Percentiles rank a stretch among this genome's conserved stretches.
Conservation (phyloP, 1,284 basidiomycete species). For the Leccinum insolens region DNA sequence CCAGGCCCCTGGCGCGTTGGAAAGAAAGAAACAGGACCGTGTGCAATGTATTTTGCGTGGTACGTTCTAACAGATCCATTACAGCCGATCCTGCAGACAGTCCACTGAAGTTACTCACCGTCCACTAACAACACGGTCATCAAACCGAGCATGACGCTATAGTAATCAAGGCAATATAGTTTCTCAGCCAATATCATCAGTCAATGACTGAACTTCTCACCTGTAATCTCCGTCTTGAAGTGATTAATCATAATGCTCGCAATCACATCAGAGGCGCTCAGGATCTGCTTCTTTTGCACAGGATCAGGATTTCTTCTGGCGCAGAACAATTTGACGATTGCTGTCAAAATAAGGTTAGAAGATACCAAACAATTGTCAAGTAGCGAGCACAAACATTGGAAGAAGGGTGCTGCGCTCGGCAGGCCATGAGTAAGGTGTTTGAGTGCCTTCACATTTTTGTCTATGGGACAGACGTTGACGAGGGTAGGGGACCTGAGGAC, state of each 20-base stretch:
- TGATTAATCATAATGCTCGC: slow-evolving; percentile 78
- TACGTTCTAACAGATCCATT: slow-evolving; percentile 58
- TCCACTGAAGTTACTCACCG: slow-evolving; percentile 51
- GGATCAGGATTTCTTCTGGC: slow-evolving; percentile 79
- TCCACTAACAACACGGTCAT: slow-evolving; percentile 81
- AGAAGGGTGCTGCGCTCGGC: slow-evolving; percentile 81
- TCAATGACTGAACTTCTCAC: slow-evolving; percentile 42
- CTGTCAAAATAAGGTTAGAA: slow-evolving; percentile 42
- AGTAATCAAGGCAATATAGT: slow-evolving; percentile 61
- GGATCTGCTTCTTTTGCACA: slow-evolving; percentile 79
- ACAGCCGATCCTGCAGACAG: slow-evolving; percentile 1
- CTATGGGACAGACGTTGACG: slow-evolving; percentile 38
- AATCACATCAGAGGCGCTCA: slow-evolving; percentile 68
- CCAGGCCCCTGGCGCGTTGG: slow-evolving; percentile 73
- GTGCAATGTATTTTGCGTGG: slow-evolving; percentile 72
- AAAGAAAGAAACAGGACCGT: slow-evolving; percentile 83
- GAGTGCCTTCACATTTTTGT: slow-evolving; percentile 74
- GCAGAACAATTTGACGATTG: slow-evolving; percentile 87
- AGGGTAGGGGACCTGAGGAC: slow-evolving; percentile 23
- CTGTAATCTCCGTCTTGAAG: slow-evolving; percentile 58
- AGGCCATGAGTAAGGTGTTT: slow-evolving; percentile 84
- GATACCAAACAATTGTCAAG: neutral
- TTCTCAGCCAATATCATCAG: slow-evolving; percentile 46
- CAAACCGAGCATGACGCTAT: slow-evolving; percentile 77
- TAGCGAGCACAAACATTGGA: slow-evolving; percentile 68